These are phyloP conservation scores for Taxillus chinensis DNA, from an alignment of 164 flowering plant genomes.

Conservation along the genomic window DNA sequence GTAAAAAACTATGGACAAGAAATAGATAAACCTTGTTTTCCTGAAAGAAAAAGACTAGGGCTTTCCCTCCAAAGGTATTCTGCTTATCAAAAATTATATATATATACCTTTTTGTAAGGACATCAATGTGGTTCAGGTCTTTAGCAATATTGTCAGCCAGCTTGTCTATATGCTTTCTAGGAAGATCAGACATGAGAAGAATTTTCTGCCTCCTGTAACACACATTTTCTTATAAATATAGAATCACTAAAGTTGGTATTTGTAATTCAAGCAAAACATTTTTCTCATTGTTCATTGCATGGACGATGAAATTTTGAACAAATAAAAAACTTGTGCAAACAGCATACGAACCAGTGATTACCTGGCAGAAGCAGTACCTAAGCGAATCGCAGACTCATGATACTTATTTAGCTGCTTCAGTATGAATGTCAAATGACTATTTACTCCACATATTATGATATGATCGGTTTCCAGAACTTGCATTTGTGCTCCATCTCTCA, in stretches of 20 bases:
- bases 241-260: slow-evolving; percentile 7
- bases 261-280: slow-evolving; percentile 1
- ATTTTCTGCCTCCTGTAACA: slow-evolving; percentile 79
- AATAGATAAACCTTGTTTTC: neutral
- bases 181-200: slow-evolving; percentile 90
- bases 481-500: slow-evolving; percentile 93
- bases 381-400: slow-evolving; percentile 84
- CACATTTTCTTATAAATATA: neutral
- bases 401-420: slow-evolving; percentile 88
- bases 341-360: slow-evolving; percentile 20
- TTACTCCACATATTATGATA: slow-evolving; percentile 88
- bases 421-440: slow-evolving; percentile 71
- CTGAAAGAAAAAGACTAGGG: neutral
- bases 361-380: slow-evolving; percentile 96
- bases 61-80: neutral
- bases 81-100: neutral
- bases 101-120: slow-evolving; percentile 76
- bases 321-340: neutral
- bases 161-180: slow-evolving; percentile 91
- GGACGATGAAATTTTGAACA: too few relatives aligned
- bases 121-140: slow-evolving; percentile 85
- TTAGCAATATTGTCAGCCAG: slow-evolving; percentile 64
- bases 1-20: neutral
- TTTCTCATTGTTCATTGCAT: too few relatives aligned
- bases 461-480: slow-evolving; percentile 93